phyloP scores from a whole-genome alignment of 371 early-diverging fungal genomes.

The Basidiobolus meristosporus region DNA sequence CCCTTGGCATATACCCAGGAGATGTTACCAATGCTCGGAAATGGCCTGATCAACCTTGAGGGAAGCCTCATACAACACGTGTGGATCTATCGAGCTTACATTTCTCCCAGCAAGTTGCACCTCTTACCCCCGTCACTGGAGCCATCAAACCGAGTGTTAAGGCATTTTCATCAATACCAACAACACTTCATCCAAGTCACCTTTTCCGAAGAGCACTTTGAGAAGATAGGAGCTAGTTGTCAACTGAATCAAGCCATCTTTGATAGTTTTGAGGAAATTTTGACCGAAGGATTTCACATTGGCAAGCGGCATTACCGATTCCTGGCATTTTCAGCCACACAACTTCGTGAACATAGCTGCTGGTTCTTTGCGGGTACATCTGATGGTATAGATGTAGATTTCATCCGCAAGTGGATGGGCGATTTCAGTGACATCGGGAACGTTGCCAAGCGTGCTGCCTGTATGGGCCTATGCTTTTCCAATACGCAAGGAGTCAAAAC shows the following conservation, averaged over 20 bases:
- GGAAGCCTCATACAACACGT: constrained; percentile 12
- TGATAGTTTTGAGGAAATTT: constrained; percentile 18
- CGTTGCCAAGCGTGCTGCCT: constrained; percentile 51
- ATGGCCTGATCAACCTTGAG: too few species aligned
- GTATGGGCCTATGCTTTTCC: constrained; percentile 66
- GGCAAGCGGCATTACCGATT: constrained; percentile 38
- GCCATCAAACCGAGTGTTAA: constrained; percentile 40
- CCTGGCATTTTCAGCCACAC: constrained; percentile 46
- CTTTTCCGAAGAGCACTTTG: constrained; percentile 37
- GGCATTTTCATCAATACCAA: constrained; percentile 15
- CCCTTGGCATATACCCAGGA: too few species aligned
- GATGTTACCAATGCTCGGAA: too few species aligned
- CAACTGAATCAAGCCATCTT: constrained; percentile 6
- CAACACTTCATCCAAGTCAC: constrained; percentile 47
- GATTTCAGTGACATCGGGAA: constrained; percentile 40
- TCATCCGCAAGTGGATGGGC: constrained; percentile 57
- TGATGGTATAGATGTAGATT: constrained; percentile 7
- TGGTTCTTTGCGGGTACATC: constrained; percentile 38
- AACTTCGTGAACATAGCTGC: constrained; percentile 43
- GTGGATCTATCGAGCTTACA: constrained; percentile 22
- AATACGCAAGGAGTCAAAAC: constrained; percentile 29
- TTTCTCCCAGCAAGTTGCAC: constrained; percentile 33
- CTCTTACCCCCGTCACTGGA: constrained; percentile 27
- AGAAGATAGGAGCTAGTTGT: constrained; percentile 12
- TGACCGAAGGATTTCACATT: constrained; percentile 29